Conservation (phyloP, 169 alveolate species). For the Perkinsus olseni region DNA sequence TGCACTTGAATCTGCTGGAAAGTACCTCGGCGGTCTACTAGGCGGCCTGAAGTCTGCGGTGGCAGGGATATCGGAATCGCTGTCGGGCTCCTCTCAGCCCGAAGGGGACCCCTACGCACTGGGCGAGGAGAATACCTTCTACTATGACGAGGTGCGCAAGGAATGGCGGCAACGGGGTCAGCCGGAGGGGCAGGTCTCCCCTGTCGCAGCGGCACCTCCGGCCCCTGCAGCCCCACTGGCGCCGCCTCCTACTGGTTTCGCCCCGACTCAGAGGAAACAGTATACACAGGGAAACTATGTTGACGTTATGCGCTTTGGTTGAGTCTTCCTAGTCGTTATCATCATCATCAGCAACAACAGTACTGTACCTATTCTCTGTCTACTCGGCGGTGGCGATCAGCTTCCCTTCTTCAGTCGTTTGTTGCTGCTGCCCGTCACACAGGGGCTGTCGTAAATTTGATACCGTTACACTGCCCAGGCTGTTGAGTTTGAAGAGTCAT, state of each 20-base stretch:
- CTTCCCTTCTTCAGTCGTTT: background rate
- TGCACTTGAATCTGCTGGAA: background rate
- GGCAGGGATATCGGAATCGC: background rate
- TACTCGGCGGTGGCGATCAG: background rate
- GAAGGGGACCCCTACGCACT: background rate
- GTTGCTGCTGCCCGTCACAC: too few relatives aligned
- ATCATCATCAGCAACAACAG: too few relatives aligned
- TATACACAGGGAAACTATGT: background rate
- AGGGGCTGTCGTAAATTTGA: background rate
- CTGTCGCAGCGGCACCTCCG: background rate
- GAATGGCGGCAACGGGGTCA: background rate
- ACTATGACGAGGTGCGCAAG: background rate
- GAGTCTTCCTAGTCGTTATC: too few relatives aligned
- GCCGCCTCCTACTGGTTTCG: background rate
- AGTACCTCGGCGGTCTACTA: background rate
- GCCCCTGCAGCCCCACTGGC: background rate
- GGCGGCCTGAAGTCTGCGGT: background rate
- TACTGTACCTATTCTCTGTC: too few relatives aligned
- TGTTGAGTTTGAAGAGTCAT: background rate
- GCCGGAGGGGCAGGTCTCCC: background rate
- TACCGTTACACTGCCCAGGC: background rate
- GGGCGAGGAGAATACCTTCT: background rate
- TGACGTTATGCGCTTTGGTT: background rate
- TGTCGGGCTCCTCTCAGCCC: background rate
- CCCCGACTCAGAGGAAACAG: background rate